Conservation (phyloP, 345 rosid species). For the Schrenkiella parvula region DNA sequence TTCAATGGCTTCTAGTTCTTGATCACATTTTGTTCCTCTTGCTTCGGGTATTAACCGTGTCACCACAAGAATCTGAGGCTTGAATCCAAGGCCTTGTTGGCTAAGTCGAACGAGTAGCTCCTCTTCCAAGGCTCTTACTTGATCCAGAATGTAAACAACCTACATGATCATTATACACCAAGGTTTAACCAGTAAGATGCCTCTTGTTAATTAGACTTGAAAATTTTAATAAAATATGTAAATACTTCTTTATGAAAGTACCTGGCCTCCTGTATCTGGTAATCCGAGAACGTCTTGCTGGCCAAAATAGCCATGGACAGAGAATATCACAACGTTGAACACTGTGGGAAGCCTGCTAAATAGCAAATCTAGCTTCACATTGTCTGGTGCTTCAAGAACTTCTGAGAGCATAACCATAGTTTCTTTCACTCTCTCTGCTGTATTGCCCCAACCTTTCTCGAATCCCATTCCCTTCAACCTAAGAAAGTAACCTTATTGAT, state of each 20-base stretch:
- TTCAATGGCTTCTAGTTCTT: conserved; percentile 66
- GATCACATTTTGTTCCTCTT: conserved; percentile 73
- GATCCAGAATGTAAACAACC: conserved; percentile 98
- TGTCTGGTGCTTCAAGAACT: conserved; percentile 88
- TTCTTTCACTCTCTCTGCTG: conserved; percentile 57
- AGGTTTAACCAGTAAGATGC: neutral
- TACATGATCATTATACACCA: conserved; percentile 21
- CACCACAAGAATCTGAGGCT: conserved; percentile 89
- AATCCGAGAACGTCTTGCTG: conserved; percentile 86
- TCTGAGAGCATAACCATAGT: conserved; percentile 74
- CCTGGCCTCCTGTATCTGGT: conserved; percentile 99
- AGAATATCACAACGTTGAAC: conserved; percentile 80
- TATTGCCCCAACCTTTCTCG: conserved; percentile 93
- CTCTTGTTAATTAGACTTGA: neutral
- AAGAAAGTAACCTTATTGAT: neutral
- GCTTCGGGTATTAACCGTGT: conserved; percentile 83
- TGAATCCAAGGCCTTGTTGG: conserved; percentile 67
- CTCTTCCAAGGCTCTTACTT: conserved; percentile 89
- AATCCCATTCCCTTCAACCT: conserved; percentile 94
- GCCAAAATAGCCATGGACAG: conserved; percentile 91
- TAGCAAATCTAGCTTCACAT: conserved; percentile 52
- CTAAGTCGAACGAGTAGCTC: conserved; percentile 63
- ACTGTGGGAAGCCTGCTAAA: conserved; percentile 71
- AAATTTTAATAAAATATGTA: neutral
- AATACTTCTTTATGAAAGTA: conserved; percentile 1